Evolutionary conservation across 495 filamentous ascomycete species (phyloP).

Genomic region (Chlorociboria aeruginascens): DNA sequence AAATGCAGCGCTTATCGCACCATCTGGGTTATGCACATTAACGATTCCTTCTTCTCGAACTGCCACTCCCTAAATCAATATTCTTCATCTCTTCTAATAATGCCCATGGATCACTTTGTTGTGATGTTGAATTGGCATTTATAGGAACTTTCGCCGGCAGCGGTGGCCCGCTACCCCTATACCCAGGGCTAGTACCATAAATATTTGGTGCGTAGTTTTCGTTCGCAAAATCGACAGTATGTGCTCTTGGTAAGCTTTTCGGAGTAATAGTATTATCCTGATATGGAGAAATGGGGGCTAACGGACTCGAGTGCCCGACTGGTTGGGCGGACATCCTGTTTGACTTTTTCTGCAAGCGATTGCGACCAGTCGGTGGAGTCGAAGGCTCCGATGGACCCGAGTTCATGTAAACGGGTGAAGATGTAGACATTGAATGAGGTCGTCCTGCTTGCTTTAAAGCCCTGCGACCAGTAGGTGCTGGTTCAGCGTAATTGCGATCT

Average conservation of each 20-base stretch:
- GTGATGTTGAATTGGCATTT: slow-evolving; percentile 1
- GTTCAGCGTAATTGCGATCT: slow-evolving; percentile 30
- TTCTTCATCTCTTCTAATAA: slow-evolving; percentile 69
- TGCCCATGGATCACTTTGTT: slow-evolving; percentile 41
- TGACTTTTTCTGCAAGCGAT: slow-evolving; percentile 50
- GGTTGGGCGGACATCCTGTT: slow-evolving; percentile 29
- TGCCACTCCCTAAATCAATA: slow-evolving; percentile 68
- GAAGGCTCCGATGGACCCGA: slow-evolving; percentile 20
- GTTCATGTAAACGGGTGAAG: slow-evolving; percentile 14
- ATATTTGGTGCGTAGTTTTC: slow-evolving; percentile 27
- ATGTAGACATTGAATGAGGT: slow-evolving; percentile 20
- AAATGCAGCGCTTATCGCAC: slow-evolving; percentile 12
- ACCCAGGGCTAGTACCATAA: slow-evolving; percentile 20
- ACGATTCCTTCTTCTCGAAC: slow-evolving; percentile 13
- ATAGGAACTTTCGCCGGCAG: slow-evolving; percentile 70
- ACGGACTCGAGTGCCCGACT: slow-evolving; percentile 26
- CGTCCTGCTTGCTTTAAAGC: slow-evolving; percentile 16
- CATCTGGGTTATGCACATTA: slow-evolving; percentile 7
- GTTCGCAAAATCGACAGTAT: slow-evolving; percentile 12
- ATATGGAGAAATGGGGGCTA: slow-evolving; percentile 32
- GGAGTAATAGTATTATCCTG: slow-evolving; percentile 24
- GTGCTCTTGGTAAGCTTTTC: slow-evolving; percentile 9
- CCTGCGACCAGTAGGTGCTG: slow-evolving; percentile 22
- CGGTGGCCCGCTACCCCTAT: slow-evolving; percentile 15
- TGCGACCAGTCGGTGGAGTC: slow-evolving; percentile 30